Percentiles rank a stretch among this genome's conserved stretches.
phyloP scores from a whole-genome alignment of 2,329 filamentous ascomycete genomes.

The Venturia aucupariae region DNA sequence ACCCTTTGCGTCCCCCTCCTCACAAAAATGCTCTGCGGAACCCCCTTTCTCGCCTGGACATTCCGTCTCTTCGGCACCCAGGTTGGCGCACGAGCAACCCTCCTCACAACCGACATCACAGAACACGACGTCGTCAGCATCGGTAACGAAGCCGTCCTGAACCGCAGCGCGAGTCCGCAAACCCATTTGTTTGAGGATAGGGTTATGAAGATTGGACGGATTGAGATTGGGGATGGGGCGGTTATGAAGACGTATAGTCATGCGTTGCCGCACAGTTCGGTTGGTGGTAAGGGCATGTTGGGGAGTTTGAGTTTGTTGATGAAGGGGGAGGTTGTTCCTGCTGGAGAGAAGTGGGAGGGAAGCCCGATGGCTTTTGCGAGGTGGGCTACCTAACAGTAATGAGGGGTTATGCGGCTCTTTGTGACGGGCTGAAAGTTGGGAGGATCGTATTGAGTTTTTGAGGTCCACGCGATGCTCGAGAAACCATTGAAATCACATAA shows the following conservation, averaged over 20 bases:
- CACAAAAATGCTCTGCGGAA: not conserved
- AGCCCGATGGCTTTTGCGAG: slow-evolving; percentile 4
- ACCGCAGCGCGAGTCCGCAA: not conserved
- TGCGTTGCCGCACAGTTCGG: not conserved
- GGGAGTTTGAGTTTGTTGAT: not conserved
- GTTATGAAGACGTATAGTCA: not conserved
- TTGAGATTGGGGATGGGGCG: not conserved
- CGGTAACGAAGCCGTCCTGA: not conserved
- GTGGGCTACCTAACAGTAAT: not conserved
- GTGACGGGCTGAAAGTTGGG: no score
- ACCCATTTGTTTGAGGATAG: not conserved
- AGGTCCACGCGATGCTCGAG: no score
- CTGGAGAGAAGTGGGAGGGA: not conserved
- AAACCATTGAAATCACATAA: no score
- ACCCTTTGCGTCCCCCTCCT: not conserved
- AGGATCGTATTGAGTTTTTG: no score
- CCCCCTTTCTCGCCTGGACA: not conserved
- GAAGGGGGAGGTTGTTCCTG: slow-evolving; percentile 1
- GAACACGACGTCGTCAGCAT: slow-evolving; percentile 2
- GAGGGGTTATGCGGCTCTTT: no score
- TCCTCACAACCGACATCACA: not conserved
- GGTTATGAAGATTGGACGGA: not conserved
- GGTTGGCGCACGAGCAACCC: not conserved
- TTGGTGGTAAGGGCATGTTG: not conserved
- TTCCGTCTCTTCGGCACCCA: slow-evolving; percentile 2